Evolutionary conservation across 129 eudicot species (phyloP).

Genomic region (Oenanthe sinensis): DNA sequence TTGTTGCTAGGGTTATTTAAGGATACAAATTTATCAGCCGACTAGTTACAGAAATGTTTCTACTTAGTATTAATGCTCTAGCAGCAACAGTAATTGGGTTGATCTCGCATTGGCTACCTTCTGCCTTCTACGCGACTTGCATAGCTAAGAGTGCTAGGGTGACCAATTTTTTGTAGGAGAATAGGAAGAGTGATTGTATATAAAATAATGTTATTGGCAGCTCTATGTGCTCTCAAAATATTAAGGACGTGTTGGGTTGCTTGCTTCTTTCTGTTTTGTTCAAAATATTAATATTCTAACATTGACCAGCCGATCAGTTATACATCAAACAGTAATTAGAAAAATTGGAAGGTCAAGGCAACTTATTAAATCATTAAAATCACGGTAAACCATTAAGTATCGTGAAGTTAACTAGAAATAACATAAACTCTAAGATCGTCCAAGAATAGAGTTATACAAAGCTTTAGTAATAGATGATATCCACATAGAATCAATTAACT

Average conservation of each 20-base stretch:
- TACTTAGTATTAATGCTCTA: no score
- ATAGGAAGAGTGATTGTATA: no score
- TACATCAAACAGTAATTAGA: neutral
- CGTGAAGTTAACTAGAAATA: neutral
- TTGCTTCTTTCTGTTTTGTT: neutral
- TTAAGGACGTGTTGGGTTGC: neutral
- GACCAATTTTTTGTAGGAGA: no score
- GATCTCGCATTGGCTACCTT: no score
- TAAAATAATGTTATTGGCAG: no score
- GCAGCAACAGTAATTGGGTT: no score
- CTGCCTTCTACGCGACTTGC: no score
- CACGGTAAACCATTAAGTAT: neutral
- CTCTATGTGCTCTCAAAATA: neutral
- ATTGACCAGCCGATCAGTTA: neutral
- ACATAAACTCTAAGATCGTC: neutral
- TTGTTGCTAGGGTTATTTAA: no score
- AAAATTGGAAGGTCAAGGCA: neutral
- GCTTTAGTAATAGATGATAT: neutral
- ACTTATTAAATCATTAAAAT: neutral
- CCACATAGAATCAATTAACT: neutral
- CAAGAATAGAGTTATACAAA: neutral
- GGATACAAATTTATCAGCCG: no score
- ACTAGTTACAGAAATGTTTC: no score
- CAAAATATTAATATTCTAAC: neutral
- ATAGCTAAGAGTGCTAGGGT: no score